These are phyloP conservation scores for Pelargonium cotyledonis DNA, from an alignment of 441 rosid species.

Conservation along the genomic window DNA sequence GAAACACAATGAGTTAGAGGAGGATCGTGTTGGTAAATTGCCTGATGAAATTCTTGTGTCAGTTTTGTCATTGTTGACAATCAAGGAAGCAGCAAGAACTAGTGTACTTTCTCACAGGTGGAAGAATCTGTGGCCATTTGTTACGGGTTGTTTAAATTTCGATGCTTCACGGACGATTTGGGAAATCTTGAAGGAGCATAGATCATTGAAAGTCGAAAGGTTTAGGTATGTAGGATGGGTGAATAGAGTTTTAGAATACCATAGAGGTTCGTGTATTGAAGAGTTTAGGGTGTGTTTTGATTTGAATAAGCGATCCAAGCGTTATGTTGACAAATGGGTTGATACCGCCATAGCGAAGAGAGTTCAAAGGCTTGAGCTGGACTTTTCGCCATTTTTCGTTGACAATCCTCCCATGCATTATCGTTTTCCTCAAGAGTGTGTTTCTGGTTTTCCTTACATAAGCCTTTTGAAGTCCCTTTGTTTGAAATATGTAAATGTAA, in stretches of 20 bases:
- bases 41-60: slow-evolving; percentile 26
- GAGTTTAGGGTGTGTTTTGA: slow-evolving; percentile 12
- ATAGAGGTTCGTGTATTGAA: slow-evolving; percentile 9
- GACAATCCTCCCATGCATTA: slow-evolving; percentile 6
- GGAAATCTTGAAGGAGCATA: neutral
- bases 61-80: slow-evolving; percentile 19
- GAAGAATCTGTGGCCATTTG: slow-evolving; percentile 19
- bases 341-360: slow-evolving; percentile 11
- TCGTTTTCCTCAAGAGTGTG: slow-evolving; percentile 10
- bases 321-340: slow-evolving; percentile 17
- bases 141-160: slow-evolving; percentile 11
- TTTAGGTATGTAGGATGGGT: slow-evolving; percentile 20
- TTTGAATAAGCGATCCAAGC: slow-evolving; percentile 15
- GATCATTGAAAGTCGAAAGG: slow-evolving; percentile 14
- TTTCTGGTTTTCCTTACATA: slow-evolving; percentile 6
- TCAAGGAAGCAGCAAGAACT: slow-evolving; percentile 22
- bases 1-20: slow-evolving; percentile 6
- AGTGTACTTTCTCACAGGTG: slow-evolving; percentile 19
- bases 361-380: slow-evolving; percentile 20
- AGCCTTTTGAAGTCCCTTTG: slow-evolving; percentile 9
- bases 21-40: slow-evolving; percentile 16
- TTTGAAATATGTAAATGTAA: slow-evolving; percentile 14
- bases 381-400: slow-evolving; percentile 10
- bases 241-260: slow-evolving; percentile 12
- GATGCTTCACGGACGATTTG: slow-evolving; percentile 9